Evolutionary conservation across 768 basidiomycete species (phyloP).

Genomic region (Pleurotus tuber-regium): DNA sequence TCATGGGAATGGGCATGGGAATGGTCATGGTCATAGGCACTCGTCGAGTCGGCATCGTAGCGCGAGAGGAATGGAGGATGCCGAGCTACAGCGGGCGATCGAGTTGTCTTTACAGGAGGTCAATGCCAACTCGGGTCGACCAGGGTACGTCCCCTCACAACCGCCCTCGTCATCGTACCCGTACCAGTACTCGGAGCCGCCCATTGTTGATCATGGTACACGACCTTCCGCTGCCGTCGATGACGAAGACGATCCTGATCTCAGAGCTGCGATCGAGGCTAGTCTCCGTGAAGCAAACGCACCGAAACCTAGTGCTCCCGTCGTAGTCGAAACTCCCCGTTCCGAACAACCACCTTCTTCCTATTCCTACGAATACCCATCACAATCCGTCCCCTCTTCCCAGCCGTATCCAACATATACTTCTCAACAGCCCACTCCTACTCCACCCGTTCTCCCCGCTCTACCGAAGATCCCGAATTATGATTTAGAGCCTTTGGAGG

Average conservation of each 20-base stretch:
- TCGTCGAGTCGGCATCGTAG: conserved; percentile 54
- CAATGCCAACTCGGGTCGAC: conserved; percentile 45
- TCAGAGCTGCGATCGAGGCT: conserved; percentile 93
- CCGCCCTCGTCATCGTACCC: conserved; percentile 54
- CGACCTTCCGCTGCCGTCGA: conserved; percentile 38
- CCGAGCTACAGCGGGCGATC: conserved; percentile 92
- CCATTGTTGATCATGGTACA: conserved; percentile 56
- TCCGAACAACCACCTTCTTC: conserved; percentile 38
- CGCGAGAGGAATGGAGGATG: conserved; percentile 68
- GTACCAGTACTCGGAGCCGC: conserved; percentile 73
- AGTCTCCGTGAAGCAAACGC: conserved; percentile 83
- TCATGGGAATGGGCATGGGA: too few relatives aligned
- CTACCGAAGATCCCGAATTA: conserved; percentile 65
- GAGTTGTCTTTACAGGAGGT: conserved; percentile 84
- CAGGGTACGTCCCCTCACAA: conserved; percentile 71
- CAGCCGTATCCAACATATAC: too few relatives aligned
- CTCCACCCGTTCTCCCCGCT: conserved; percentile 41
- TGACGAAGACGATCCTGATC: conserved; percentile 90
- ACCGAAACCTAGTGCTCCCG: conserved; percentile 76
- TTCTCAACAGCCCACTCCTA: conserved; percentile 27
- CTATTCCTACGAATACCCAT: conserved; percentile 26
- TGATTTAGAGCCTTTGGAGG: conserved; percentile 79
- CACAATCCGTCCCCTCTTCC: conserved; percentile 18
- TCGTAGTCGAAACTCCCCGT: conserved; percentile 50
- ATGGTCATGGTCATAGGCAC: conserved; percentile 38